Conservation (phyloP, 83 land plant species). For the Larix sibirica region DNA sequence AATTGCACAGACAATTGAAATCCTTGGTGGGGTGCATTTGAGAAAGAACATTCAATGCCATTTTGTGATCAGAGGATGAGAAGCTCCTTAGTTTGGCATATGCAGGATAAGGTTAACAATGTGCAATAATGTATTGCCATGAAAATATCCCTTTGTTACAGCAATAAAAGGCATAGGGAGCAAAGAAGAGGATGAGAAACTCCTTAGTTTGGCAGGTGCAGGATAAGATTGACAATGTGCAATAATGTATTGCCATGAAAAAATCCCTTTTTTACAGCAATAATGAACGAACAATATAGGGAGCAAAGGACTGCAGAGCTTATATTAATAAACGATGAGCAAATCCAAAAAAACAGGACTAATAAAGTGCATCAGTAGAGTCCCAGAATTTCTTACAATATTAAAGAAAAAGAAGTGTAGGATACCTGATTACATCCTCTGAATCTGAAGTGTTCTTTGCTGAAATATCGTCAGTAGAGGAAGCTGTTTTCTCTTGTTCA, state of each 20-base stretch:
- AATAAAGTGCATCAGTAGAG: neutral
- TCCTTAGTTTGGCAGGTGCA: neutral
- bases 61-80: neutral
- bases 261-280: neutral
- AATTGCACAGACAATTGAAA: too few relatives aligned
- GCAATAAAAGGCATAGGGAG: neutral
- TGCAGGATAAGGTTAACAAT: neutral
- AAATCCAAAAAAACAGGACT: neutral
- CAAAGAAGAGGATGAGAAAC: neutral
- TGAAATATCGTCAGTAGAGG: neutral
- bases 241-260: neutral
- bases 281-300: neutral
- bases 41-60: neutral
- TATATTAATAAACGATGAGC: neutral
- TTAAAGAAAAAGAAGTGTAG: neutral
- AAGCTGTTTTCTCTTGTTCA: constrained; percentile 5
- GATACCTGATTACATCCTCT: neutral
- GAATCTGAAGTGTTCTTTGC: neutral
- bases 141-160: neutral
- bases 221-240: neutral
- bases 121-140: neutral
- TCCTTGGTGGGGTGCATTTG: too few relatives aligned
- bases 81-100: neutral
- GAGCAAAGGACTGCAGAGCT: neutral
- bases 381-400: neutral